A percentile compares a stretch with the other conserved stretches of the same genome.
Conservation (phyloP, 805 yeast genomes). For the Tetrapisispora taiwanensis region DNA sequence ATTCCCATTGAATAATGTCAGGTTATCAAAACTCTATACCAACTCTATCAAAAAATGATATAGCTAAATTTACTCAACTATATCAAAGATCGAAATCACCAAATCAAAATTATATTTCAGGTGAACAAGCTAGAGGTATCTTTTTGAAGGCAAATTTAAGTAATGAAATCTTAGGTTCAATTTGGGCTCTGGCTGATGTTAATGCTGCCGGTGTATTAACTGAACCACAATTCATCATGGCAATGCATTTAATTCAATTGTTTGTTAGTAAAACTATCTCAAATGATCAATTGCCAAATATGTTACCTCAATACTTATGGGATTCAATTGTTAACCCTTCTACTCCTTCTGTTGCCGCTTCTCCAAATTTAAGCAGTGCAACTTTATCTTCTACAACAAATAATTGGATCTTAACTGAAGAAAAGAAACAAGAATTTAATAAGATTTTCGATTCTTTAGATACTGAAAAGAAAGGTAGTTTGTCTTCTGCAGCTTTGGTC, state of each 20-base stretch:
- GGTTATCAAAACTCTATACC: not conserved
- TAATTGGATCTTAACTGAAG: conserved; percentile 59
- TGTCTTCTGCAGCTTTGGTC: conserved; percentile 75
- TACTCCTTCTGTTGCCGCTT: not conserved
- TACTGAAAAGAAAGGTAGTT: conserved; percentile 44
- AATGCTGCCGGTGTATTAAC: conserved; percentile 60
- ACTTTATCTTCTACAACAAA: not conserved
- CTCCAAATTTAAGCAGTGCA: conserved; percentile 1
- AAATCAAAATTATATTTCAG: conserved; percentile 46
- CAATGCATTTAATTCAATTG: conserved; percentile 85
- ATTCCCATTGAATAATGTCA: not conserved
- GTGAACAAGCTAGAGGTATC: conserved; percentile 70
- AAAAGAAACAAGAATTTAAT: conserved; percentile 66
- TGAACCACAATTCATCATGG: conserved; percentile 70
- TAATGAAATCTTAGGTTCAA: conserved; percentile 62
- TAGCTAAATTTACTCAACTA: conserved; percentile 52
- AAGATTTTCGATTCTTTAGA: conserved; percentile 70
- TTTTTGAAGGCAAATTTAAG: conserved; percentile 84
- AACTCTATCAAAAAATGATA: conserved; percentile 39
- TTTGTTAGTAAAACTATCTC: conserved; percentile 52
- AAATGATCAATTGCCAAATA: conserved; percentile 46
- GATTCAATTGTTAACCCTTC: conserved; percentile 19
- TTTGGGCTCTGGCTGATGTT: conserved; percentile 82
- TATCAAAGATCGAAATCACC: conserved; percentile 47
- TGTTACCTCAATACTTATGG: conserved; percentile 36